These are phyloP conservation scores for Ceratorhiza oryzae-sativae DNA, from an alignment of 1,284 basidiomycete genomes.

Conservation along the genomic window DNA sequence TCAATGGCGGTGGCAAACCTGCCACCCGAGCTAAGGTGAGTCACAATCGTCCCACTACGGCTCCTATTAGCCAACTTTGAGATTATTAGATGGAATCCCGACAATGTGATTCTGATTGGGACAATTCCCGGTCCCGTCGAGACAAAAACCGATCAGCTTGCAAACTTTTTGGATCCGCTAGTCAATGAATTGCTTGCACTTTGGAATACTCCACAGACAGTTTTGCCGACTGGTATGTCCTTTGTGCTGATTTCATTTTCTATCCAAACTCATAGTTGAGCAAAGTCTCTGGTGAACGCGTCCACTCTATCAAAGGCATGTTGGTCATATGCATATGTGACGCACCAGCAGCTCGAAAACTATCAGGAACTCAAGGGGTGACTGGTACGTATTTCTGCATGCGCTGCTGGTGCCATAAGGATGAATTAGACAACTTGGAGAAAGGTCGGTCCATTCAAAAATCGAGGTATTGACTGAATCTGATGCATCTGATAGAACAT, in stretches of 20 bases:
- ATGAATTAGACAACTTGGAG: constrained; percentile 1
- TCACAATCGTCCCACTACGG: background rate
- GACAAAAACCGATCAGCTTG: constrained; percentile 14
- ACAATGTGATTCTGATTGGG: constrained; percentile 28
- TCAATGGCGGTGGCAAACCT: constrained; percentile 25
- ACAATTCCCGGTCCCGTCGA: constrained; percentile 22
- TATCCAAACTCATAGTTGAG: background rate
- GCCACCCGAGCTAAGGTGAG: constrained; percentile 24
- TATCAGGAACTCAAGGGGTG: constrained; percentile 7
- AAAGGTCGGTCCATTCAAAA: background rate
- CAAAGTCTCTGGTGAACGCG: background rate
- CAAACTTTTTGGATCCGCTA: constrained; percentile 19
- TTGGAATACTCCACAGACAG: constrained; percentile 8
- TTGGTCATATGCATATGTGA: constrained; percentile 27
- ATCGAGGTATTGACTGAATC: background rate
- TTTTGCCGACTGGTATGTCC: background rate
- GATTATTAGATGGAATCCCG: constrained; percentile 6
- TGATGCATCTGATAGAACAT: background rate
- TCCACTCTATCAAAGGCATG: constrained; percentile 8
- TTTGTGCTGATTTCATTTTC: background rate
- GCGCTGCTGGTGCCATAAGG: constrained; percentile 23
- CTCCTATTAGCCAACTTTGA: background rate
- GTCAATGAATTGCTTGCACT: constrained; percentile 9
- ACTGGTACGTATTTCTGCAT: constrained; percentile 19
- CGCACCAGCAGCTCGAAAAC: constrained; percentile 28